Base-by-base conservation (phyloP, 148 eudicot genomes). In the Cornus florida region DNA sequence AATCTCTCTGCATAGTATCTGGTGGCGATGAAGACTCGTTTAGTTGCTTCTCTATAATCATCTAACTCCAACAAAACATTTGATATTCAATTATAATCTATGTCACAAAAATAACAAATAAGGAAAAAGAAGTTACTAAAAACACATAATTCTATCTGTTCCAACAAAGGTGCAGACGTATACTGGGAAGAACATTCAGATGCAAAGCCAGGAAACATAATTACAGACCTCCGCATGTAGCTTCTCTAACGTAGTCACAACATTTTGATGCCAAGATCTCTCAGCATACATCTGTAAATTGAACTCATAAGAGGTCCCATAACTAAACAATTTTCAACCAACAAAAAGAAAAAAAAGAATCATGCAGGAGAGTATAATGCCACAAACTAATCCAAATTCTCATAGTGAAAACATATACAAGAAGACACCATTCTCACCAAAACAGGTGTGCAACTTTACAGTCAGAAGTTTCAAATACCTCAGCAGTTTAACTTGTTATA, bases 241-340 rank as follows among this genome's bases (percentile, higher is more conserved):
- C 79, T 89, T 87, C 81, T 94, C 97, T 71, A 94, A 73, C 68
- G 82, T 81, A 57, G 87, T 71, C 71, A 90, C 83, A 83, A 85
- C 82, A 75, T 84, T 85, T 39, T 70, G 90, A 84, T 94, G 98
- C 80, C 83, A 92, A 72, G 87, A 88, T 86, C 88, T 91, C 83
- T 94, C 95, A 71, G 97, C 97, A 80, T 85, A 83, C 19, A 91
- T 89, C 98, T 94, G 90, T 79, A 80, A 85, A 24, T 70, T 38
- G 24, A 83, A 33, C 17, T 67, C 28, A 73, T 14, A 33, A 41
- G 23, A 66, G 81, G 75, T 64, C 13, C 70, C 78, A 77, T 50
- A 76, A 71, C 19, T 39, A 20, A 77, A 11, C 24, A 10, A 57
- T 2, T 56, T 74, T 17, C 43, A 72, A 14, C 65, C 14, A 43